phyloP scores from a whole-genome alignment of 1,284 basidiomycete species.

The Mycena sp. region DNA sequence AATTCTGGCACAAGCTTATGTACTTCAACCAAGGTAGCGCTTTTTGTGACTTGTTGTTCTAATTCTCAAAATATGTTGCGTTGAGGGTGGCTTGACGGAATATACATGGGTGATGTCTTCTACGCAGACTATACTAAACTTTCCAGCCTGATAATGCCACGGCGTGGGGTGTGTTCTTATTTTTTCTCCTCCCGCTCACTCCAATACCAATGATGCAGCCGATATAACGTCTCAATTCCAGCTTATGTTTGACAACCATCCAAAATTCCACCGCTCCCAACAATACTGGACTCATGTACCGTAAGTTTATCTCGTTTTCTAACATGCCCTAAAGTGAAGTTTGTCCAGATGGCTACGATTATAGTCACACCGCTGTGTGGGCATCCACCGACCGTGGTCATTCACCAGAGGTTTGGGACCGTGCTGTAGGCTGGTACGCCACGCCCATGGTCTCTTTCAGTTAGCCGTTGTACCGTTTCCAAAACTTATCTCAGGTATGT shows the following conservation, averaged over 20 bases:
- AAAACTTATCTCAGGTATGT: slow-evolving; percentile 60
- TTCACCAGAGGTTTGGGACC: slow-evolving; percentile 59
- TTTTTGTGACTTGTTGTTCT: neutral
- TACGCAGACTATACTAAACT: slow-evolving; percentile 52
- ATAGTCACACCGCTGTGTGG: slow-evolving; percentile 53
- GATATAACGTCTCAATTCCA: slow-evolving; percentile 55
- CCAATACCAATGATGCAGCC: slow-evolving; percentile 33
- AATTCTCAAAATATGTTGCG: neutral
- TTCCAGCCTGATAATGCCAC: slow-evolving; percentile 50
- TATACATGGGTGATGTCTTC: slow-evolving; percentile 59
- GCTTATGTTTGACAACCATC: slow-evolving; percentile 54
- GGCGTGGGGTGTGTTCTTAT: slow-evolving; percentile 49
- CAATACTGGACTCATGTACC: slow-evolving; percentile 55
- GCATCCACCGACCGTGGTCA: slow-evolving; percentile 56
- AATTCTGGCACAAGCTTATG: slow-evolving; percentile 54
- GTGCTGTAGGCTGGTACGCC: slow-evolving; percentile 57
- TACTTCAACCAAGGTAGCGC: slow-evolving; percentile 53
- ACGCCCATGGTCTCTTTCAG: neutral
- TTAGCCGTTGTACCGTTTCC: slow-evolving; percentile 24
- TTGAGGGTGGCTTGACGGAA: slow-evolving; percentile 56
- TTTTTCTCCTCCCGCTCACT: too few relatives aligned
- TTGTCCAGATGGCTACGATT: slow-evolving; percentile 61
- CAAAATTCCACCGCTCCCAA: slow-evolving; percentile 49
- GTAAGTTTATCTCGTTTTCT: neutral
- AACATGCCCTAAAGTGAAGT: slow-evolving; percentile 19